Conservation (phyloP, 2,329 filamentous ascomycete genomes). For the Ophiostoma tasmaniense region DNA sequence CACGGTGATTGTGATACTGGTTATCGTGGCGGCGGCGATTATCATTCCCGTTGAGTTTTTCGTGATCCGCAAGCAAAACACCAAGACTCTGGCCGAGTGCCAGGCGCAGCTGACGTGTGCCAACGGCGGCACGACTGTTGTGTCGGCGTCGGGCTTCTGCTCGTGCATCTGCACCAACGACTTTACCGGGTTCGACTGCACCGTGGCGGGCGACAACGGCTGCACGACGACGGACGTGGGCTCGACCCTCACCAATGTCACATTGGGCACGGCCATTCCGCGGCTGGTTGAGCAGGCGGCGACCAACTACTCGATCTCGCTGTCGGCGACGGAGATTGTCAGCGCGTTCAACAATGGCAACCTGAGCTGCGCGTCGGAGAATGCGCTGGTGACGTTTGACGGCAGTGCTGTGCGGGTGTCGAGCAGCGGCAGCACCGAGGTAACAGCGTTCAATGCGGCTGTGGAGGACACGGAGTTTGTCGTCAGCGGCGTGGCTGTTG, state of each 20-base stretch:
- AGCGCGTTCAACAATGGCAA: slow-evolving; percentile 66
- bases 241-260: slow-evolving; percentile 50
- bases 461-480: background rate
- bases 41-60: slow-evolving; percentile 65
- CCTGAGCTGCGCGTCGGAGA: slow-evolving; percentile 75
- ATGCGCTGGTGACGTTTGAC: slow-evolving; percentile 79
- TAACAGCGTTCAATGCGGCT: slow-evolving; percentile 20
- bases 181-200: slow-evolving; percentile 58
- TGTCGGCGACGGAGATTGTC: slow-evolving; percentile 62
- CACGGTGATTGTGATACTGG: slow-evolving; percentile 53
- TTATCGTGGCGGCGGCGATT: slow-evolving; percentile 71
- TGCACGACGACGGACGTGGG: slow-evolving; percentile 45
- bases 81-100: slow-evolving; percentile 44
- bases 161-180: slow-evolving; percentile 84
- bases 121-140: slow-evolving; percentile 72
- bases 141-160: slow-evolving; percentile 56
- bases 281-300: slow-evolving; percentile 58
- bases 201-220: slow-evolving; percentile 37
- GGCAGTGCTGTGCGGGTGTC: slow-evolving; percentile 38
- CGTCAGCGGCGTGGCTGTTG: slow-evolving; percentile 15
- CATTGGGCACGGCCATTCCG: slow-evolving; percentile 70
- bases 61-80: slow-evolving; percentile 45
- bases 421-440: slow-evolving; percentile 24
- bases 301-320: slow-evolving; percentile 64
- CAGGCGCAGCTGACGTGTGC: slow-evolving; percentile 54